phyloP scores from a whole-genome alignment of 1,284 basidiomycete species.

The Exobasidium rhododendri region DNA sequence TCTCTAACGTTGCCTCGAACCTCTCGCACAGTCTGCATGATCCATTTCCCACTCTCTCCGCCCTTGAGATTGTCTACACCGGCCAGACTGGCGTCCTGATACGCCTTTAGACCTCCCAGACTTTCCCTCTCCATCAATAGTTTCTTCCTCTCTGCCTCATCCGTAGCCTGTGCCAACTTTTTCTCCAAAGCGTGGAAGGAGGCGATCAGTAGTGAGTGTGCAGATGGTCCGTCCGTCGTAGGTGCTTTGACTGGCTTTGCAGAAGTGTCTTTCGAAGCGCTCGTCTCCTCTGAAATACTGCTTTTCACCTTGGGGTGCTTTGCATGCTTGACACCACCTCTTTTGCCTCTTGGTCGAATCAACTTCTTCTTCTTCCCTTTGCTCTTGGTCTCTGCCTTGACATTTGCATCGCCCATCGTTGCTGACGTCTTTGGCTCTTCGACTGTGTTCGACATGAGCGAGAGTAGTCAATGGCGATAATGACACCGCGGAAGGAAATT shows the following conservation, averaged over 20 bases:
- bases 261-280: constrained; percentile 12
- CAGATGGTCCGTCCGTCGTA: constrained; percentile 17
- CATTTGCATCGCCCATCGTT: neutral
- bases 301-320: constrained; percentile 14
- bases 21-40: constrained; percentile 33
- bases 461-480: too few relatives aligned
- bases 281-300: constrained; percentile 5
- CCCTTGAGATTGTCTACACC: constrained; percentile 23
- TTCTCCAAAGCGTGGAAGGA: constrained; percentile 48
- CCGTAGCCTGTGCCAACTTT: constrained; percentile 37
- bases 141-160: constrained; percentile 23
- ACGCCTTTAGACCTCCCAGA: constrained; percentile 43
- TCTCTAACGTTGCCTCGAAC: constrained; percentile 19
- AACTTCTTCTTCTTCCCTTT: constrained; percentile 23
- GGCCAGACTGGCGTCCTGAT: constrained; percentile 42
- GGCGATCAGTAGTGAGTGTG: constrained; percentile 42
- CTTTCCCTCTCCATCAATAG: constrained; percentile 32
- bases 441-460: neutral
- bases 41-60: constrained; percentile 46
- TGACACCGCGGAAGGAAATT: too few relatives aligned
- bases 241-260: neutral
- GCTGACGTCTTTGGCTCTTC: neutral
- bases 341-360: constrained; percentile 45
- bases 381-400: neutral
- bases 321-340: constrained; percentile 47